Base-by-base conservation (phyloP, 805 yeast genomes). In the Candida tallmaniae region DNA sequence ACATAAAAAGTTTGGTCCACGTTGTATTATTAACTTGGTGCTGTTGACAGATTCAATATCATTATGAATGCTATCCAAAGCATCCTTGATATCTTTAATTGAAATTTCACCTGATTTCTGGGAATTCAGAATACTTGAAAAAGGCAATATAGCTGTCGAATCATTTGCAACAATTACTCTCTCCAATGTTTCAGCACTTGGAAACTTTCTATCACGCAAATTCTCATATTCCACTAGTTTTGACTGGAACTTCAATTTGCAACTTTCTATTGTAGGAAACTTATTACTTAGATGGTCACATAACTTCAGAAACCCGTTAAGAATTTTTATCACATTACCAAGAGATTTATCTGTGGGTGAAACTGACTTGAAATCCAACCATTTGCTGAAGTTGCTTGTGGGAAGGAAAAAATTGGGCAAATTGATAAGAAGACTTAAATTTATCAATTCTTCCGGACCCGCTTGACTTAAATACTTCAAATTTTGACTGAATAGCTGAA, bases 221-320 rank as follows among this genome's bases (percentile, higher is more conserved):
- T 27, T 16, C 16, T 25, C 11, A 20, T 26, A 43, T 13, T 39
- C 39, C 4, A 24, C 18, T 17, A 31, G 16, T 17, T 36, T 28
- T n/a, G 30, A 14, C 7, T 26, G 11, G n/a, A 38, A 44, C n/a
- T 38, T 36, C 18, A 29, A 23, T 4, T 16, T 23, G 4, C 34
- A 32, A 12, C 41, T 18, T 4, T 38, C 38, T 4, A 14, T 8
- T 7, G 27, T 34, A 11, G 21, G 4, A 10, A 34, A 25, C 2
- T 17, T 25, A 20, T 40, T 42, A 9, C 8, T 17, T 7, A 54
- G 30, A 14, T 34, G 32, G n/a, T 23, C 37, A 13, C 45, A 29
- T 5, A 61, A 21, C 33, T 54, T 55, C n/a, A 45, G 26, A 28
- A 45, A 50, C 2, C 65, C 65, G 15, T 36, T 39, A 5, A 54